Evolutionary conservation across 2,329 filamentous ascomycete species (phyloP).

Genomic region (Penicillium paneum): DNA sequence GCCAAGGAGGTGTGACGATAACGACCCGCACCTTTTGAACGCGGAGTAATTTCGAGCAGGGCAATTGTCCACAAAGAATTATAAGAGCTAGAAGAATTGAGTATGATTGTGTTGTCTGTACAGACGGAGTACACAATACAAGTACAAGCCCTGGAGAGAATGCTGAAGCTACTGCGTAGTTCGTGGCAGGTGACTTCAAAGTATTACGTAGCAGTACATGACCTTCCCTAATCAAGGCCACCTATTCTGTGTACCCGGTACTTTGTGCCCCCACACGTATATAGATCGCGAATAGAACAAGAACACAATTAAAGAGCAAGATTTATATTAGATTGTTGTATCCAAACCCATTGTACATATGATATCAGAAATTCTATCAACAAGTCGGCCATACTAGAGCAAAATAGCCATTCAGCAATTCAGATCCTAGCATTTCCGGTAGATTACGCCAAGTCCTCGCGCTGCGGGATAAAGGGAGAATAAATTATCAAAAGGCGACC

Average conservation of each 20-base stretch:
- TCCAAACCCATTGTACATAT: constrained; percentile 13
- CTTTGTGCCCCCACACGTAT: background rate
- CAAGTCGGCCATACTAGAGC: constrained; percentile 2
- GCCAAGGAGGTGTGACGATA: constrained; percentile 19
- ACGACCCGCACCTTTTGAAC: constrained; percentile 18
- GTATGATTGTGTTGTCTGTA: background rate
- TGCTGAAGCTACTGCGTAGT: constrained; percentile 1
- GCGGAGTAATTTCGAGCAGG: background rate
- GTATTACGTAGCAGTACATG: constrained; percentile 18
- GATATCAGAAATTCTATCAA: constrained; percentile 15
- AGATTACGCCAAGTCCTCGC: constrained; percentile 14
- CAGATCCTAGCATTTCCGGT: background rate
- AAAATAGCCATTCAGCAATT: background rate
- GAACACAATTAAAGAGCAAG: background rate
- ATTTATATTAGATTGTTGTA: background rate
- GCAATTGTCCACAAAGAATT: background rate
- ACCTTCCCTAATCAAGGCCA: constrained; percentile 6
- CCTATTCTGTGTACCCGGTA: constrained; percentile 9
- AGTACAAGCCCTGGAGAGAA: background rate
- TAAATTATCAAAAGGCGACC: constrained; percentile 5
- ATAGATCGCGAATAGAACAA: background rate
- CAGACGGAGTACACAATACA: background rate
- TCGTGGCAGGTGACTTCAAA: constrained; percentile 23
- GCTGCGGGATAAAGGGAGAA: constrained; percentile 3
- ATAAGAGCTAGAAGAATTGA: background rate